Base-by-base conservation (phyloP, 1,139 yeast species). In the Sugiyamaella novakii region DNA sequence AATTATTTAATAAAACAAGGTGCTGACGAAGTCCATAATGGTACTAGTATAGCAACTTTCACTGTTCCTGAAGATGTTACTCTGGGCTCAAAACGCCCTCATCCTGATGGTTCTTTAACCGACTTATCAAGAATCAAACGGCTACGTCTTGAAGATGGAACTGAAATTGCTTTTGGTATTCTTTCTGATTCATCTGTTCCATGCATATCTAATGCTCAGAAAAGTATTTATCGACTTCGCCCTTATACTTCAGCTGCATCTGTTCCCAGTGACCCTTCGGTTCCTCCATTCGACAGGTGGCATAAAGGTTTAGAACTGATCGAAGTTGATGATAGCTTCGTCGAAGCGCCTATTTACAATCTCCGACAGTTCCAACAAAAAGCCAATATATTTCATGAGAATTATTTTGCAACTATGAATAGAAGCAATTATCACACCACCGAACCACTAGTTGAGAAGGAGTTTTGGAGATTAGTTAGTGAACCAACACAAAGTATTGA, bases 321-420 rank as follows among this genome's bases (percentile, higher is more conserved):
- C 8, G 46, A 40, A 10, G 22, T 45, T 22, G 58, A 57, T 34
- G 58, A 55, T 22, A 34, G 27, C 7, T 38, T 37, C n/a, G 87
- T 83, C 56, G 95, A 86, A 55, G 79, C 83, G 12, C 74, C 80
- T 27, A 73, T 77, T 49, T 87, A 85, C 61, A 73, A 83, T 0
- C 68, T 82, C 17, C 60, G 68, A 0, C 84, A 86, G 52, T 89
- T 89, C 62, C 76, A 76, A 53, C 67, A 75, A 14, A 73, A 80
- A 56, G 84, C 89, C 54, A 65, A 68, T 22, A 71, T 74, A 17
- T 84, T 83, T 62, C 56, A 59, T 36, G 56, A 61, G 2, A 57
- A 63, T 5, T 68, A 68, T n/a, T 72, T 81, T 43, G 48, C 46
- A 6, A 25, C 47, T 11, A 42, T 38, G 3, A 50, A 45, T 5